Percentiles rank a stretch among this genome's conserved stretches.
These are phyloP conservation scores for Rhododendron henanense DNA, from an alignment of 148 eudicot species.

Conservation along the genomic window DNA sequence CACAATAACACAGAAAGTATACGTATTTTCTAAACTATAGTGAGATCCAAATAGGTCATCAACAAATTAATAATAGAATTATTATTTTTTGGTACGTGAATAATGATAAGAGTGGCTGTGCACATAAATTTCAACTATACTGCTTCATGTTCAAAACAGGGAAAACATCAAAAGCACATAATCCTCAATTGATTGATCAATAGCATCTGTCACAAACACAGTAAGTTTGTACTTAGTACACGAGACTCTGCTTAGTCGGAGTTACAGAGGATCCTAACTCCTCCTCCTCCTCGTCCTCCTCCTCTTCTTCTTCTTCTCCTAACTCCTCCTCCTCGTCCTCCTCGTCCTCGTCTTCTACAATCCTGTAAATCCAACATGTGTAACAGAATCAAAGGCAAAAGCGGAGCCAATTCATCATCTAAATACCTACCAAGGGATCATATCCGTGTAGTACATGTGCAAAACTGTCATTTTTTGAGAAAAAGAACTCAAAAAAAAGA, in stretches of 20 bases:
- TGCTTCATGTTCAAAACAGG: not conserved
- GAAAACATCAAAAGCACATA: not conserved
- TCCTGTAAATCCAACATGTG: not conserved
- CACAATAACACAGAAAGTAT: not conserved
- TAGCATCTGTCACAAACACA: not conserved
- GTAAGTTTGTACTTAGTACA: not conserved
- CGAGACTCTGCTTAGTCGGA: not conserved
- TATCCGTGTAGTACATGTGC: not conserved
- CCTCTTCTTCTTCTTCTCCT: not conserved
- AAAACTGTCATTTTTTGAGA: not conserved
- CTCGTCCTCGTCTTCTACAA: accelerated
- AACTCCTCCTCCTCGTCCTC: not conserved
- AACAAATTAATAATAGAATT: too few species aligned
- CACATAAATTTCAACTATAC: not conserved
- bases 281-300: too few species aligned
- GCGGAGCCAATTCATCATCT: not conserved
- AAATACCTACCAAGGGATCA: not conserved
- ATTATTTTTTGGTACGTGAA: not conserved
- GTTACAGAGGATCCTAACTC: not conserved
- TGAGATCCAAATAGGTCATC: not conserved
- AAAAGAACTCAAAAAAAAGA: not conserved
- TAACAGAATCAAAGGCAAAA: not conserved
- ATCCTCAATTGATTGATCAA: not conserved
- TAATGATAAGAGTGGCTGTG: not conserved
- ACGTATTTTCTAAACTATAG: too few species aligned